Evolutionary conservation across 2,329 filamentous ascomycete species (phyloP).

Genomic region (Neocatenulostroma microsporum): DNA sequence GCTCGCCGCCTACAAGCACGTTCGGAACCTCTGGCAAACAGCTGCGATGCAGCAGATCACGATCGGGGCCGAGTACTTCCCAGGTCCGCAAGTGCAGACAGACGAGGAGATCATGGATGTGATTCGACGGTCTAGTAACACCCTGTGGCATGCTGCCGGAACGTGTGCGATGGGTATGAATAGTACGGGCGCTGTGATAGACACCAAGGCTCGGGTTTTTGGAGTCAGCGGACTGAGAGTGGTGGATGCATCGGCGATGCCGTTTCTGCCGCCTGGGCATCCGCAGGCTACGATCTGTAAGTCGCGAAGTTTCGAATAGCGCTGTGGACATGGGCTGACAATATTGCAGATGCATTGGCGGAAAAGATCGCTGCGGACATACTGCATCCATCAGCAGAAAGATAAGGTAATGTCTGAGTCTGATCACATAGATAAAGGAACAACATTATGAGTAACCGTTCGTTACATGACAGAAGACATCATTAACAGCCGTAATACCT

Average conservation of each 20-base stretch:
- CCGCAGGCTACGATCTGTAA: constrained; percentile 11
- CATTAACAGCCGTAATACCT: no score
- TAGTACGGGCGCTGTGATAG: constrained; percentile 31
- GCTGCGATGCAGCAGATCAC: constrained; percentile 18
- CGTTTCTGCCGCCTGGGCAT: constrained; percentile 28
- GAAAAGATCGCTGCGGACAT: no score
- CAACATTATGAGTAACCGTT: no score
- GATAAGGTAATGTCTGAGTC: no score
- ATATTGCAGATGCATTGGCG: no score
- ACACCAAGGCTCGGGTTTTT: constrained; percentile 30
- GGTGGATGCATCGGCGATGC: constrained; percentile 23
- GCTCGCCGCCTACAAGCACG: constrained; percentile 24
- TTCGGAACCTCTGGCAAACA: constrained; percentile 25
- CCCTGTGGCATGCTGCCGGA: constrained; percentile 8
- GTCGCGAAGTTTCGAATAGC: no score
- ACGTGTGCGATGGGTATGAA: constrained; percentile 22
- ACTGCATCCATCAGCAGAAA: no score
- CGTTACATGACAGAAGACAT: no score
- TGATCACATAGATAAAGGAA: no score
- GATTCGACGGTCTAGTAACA: constrained; percentile 3
- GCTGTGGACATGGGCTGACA: no score
- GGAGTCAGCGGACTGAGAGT: constrained; percentile 33
- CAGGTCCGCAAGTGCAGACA: constrained; percentile 14
- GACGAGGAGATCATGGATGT: constrained; percentile 10
- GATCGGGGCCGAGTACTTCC: constrained; percentile 23